A percentile compares a stretch with the other conserved stretches of the same genome.
These are phyloP conservation scores for Exophiala oligosperma DNA, from an alignment of 2,329 filamentous ascomycete genomes.

Conservation along the genomic window DNA sequence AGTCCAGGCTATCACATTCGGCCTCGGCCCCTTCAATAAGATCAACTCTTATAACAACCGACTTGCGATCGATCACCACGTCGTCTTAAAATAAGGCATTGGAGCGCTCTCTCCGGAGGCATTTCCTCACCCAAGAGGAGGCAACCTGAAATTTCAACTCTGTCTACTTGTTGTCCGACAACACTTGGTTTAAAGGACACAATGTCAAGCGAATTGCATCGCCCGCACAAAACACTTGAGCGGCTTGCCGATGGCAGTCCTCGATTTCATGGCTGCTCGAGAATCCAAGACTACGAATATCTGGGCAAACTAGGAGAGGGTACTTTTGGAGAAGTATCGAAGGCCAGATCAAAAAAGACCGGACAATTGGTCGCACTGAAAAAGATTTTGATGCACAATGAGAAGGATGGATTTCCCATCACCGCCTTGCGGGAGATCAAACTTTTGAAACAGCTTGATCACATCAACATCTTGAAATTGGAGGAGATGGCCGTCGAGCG, in stretches of 20 bases:
- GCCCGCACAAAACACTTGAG: slow-evolving; percentile 40
- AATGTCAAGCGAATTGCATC: slow-evolving; percentile 13
- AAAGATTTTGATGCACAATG: slow-evolving; percentile 99
- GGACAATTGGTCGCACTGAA: slow-evolving; percentile 83
- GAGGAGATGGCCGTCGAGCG: slow-evolving; percentile 96
- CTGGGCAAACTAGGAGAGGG: slow-evolving; percentile 73
- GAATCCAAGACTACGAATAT: slow-evolving; percentile 41
- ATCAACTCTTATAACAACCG: background rate
- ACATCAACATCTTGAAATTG: slow-evolving; percentile 80
- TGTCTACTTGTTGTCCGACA: background rate
- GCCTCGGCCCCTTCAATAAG: slow-evolving; percentile 21
- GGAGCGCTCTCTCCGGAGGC: background rate
- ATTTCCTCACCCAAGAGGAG: too few relatives aligned
- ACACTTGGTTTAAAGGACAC: background rate
- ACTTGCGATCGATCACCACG: too few relatives aligned
- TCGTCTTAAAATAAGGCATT: too few relatives aligned
- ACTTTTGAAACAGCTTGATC: slow-evolving; percentile 89
- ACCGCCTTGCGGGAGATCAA: slow-evolving; percentile 97
- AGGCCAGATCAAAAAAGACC: slow-evolving; percentile 74
- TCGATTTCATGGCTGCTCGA: slow-evolving; percentile 80
- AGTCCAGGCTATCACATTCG: slow-evolving; percentile 3
- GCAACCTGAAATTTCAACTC: too few relatives aligned
- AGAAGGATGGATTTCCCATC: slow-evolving; percentile 99
- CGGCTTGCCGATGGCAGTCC: slow-evolving; percentile 46
- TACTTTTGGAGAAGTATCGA: slow-evolving; percentile 94